phyloP scores from a whole-genome alignment of 192 early-diverging fungal genomes.

The Coemansia sp. region DNA sequence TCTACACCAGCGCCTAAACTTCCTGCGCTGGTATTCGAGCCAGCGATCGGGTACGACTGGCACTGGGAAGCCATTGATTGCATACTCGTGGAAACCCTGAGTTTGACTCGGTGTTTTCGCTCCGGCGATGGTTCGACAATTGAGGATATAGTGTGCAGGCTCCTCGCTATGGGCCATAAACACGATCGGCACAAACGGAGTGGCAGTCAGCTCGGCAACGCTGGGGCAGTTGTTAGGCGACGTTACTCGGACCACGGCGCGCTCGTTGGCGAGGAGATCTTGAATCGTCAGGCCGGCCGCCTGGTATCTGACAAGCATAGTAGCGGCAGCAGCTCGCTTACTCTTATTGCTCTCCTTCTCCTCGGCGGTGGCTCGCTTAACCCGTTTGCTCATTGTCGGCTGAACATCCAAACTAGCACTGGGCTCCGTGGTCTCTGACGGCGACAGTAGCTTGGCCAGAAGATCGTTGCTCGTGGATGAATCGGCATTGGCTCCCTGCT shows the following conservation, averaged over 20 bases:
- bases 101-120: not conserved
- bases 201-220: not conserved
- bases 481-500: too few relatives aligned
- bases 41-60: conserved; percentile 21
- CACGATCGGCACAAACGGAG: conserved; percentile 14
- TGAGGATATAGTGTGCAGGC: not conserved
- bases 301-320: not conserved
- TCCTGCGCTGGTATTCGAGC: conserved; percentile 7
- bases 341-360: not conserved
- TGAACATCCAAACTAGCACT: too few relatives aligned
- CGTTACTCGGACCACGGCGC: not conserved
- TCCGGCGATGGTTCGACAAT: not conserved
- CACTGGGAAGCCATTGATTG: conserved; percentile 15
- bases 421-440: too few relatives aligned
- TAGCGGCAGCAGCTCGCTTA: not conserved
- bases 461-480: too few relatives aligned
- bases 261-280: not conserved
- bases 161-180: not conserved
- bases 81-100: conserved; percentile 13
- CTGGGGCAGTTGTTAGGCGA: not conserved
- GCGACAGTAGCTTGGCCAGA: too few relatives aligned
- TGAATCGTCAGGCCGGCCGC: not conserved
- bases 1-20: conserved; percentile 11
- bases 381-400: not conserved
- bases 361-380: not conserved